Conservation (phyloP, 139 green algal species). For the Prasinococcaceae sp. region DNA sequence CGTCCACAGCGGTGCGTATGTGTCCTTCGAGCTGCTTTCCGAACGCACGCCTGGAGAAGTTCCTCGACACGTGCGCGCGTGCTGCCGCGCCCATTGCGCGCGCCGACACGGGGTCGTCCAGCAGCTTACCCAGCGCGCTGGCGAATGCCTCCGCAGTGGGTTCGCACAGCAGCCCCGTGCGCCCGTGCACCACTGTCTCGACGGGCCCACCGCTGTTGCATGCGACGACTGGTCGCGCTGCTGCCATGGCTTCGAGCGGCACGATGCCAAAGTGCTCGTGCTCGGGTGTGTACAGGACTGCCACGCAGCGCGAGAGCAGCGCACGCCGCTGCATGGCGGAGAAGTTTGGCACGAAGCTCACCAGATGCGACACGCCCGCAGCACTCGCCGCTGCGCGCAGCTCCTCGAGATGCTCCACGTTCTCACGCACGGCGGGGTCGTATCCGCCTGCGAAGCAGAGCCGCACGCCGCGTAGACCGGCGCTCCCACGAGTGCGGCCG, state of each 20-base stretch:
- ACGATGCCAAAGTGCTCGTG: conserved; percentile 98
- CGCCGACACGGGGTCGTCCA: neutral
- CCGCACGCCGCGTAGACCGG: neutral
- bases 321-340: conserved; percentile 45
- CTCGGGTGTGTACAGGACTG: conserved; percentile 70
- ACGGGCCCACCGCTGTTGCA: conserved; percentile 34
- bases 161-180: conserved; percentile 12
- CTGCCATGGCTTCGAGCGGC: conserved; percentile 88
- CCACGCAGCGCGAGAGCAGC: conserved; percentile 46
- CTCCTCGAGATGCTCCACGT: conserved; percentile 66
- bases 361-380: conserved; percentile 37
- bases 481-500: neutral
- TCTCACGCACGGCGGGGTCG: conserved; percentile 72
- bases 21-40: no score
- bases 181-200: conserved; percentile 18
- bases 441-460: conserved; percentile 73
- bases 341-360: conserved; percentile 76
- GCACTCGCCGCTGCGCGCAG: conserved; percentile 33
- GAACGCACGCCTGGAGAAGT: conserved; percentile 4
- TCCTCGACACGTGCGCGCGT: conserved; percentile 3
- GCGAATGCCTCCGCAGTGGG: conserved; percentile 10
- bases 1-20: no score
- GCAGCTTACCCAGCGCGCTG: conserved; percentile 7
- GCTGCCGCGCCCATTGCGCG: conserved; percentile 10
- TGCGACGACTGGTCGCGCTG: conserved; percentile 65